Evolutionary conservation across 2,329 filamentous ascomycete genomes (phyloP), one percentile per base, ranked within the genome.

Genomic region (Trichophyton mentagrophytes): DNA sequence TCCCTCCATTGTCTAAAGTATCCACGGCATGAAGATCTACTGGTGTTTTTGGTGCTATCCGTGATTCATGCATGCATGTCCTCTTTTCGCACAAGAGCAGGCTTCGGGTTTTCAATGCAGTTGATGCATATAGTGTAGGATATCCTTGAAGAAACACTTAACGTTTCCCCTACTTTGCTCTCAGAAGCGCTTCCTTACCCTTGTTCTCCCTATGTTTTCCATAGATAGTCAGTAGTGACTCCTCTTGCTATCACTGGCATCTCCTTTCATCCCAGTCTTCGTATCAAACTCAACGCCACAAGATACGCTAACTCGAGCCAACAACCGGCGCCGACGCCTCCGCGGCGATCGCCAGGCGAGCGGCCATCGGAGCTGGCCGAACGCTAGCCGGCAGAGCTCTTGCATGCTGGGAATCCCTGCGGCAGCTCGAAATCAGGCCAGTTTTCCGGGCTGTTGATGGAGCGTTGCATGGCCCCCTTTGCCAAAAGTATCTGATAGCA

Each of bases 351-450:
- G 20, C 56, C 56, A 58, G 22, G 33, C 1, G 9, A n/a, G 53
- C 56, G 56, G 56, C n/a, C 56, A 42, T 58, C 56, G 56, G 56
- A 58, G 56, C 56, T 58, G 56, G 56, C 56, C 56, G 56, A 58
- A 20, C 7, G 13, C 20, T 17, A 17, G 27, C 27, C 3, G 25
- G 30, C 51, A 36, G 15, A 51, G 46, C 46, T 51, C 20, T 22
- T 11, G 9, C 46, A 13, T 15, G n/a, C 15, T 44, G 2, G 11
- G 17, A 22, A 51, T 20, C 46, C 47, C 25, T 53, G 47, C 27
- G 47, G n/a, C 47, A 36, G 15, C 27, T 55, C 30, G 15, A 36
- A 33, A 55, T 36, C 3, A 9, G 51, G 15, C 17, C 13, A 20
- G 33, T 13, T 38, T 33, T 27, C 13, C n/a, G 33, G 9, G 27